These are phyloP conservation scores for Saccharomycopsis crataegensis DNA, from an alignment of 1,139 yeast genomes.

Conservation along the genomic window DNA sequence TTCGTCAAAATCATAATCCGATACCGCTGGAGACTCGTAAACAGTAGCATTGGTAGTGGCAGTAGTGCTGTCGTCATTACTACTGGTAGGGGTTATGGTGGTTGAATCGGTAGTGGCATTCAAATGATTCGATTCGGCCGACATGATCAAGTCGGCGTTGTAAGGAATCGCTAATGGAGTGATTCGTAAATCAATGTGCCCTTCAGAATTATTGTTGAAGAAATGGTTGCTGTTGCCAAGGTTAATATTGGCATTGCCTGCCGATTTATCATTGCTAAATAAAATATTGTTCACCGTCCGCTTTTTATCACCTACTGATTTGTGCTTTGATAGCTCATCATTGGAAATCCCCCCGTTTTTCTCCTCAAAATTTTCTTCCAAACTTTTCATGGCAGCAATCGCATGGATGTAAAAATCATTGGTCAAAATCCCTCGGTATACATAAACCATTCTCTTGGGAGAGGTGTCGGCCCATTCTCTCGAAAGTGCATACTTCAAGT, in stretches of 20 bases:
- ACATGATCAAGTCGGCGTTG: conserved; percentile 5
- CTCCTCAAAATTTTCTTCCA: conserved; percentile 23
- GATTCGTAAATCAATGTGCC: conserved; percentile 12
- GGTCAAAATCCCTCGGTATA: conserved; percentile 68
- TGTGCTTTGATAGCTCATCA: neutral
- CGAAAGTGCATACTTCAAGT: conserved; percentile 62
- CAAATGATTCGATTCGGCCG: neutral
- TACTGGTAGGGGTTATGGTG: conserved; percentile 24
- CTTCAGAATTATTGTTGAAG: neutral
- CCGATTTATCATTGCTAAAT: neutral
- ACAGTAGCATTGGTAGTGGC: neutral
- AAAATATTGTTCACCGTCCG: conserved; percentile 1
- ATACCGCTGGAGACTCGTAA: conserved; percentile 19
- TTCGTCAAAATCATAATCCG: conserved; percentile 31
- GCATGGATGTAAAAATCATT: conserved; percentile 67
- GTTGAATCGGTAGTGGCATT: conserved; percentile 20
- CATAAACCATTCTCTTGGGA: conserved; percentile 83
- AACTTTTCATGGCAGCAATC: conserved; percentile 38
- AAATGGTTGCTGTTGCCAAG: neutral
- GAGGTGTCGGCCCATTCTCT: conserved; percentile 88
- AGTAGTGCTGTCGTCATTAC: conserved; percentile 19
- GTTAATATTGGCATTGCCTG: neutral
- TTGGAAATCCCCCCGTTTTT: neutral
- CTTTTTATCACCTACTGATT: neutral
- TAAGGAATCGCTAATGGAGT: conserved; percentile 17